Percentiles rank a stretch among this genome's conserved stretches.
These are phyloP conservation scores for Rubia peregrina DNA, from an alignment of 305 asterid genomes.

Conservation along the genomic window DNA sequence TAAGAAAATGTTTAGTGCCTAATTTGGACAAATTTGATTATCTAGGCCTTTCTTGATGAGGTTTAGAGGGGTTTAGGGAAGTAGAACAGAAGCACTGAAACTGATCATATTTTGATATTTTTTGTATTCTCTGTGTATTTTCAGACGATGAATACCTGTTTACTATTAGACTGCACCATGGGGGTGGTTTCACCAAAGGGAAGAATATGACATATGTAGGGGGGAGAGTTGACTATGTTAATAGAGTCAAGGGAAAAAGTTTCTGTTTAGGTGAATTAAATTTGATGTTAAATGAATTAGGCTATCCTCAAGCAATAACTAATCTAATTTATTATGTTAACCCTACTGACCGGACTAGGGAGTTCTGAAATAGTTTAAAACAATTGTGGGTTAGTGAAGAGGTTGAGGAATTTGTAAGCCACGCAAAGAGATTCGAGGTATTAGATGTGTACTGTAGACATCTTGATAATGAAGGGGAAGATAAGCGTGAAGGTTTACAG, in stretches of 20 bases:
- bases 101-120: not conserved
- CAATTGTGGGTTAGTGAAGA: not conserved
- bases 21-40: too few species aligned
- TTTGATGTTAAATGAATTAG: not conserved
- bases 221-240: not conserved
- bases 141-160: not conserved
- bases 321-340: not conserved
- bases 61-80: not conserved
- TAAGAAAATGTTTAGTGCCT: not conserved
- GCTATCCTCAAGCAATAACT: not conserved
- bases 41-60: not conserved
- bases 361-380: not conserved
- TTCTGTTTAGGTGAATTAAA: not conserved
- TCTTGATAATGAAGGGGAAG: not conserved
- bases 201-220: not conserved
- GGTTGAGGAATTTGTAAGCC: not conserved
- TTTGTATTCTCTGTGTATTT: not conserved
- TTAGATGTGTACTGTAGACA: not conserved
- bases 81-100: not conserved
- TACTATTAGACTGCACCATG: not conserved
- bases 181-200: not conserved
- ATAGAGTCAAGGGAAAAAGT: not conserved
- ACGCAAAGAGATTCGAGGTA: not conserved
- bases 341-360: not conserved
- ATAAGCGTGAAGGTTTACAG: too few species aligned